Evolutionary conservation across 192 early-diverging fungal genomes (phyloP).

Genomic region (Obelidium mucronatum): DNA sequence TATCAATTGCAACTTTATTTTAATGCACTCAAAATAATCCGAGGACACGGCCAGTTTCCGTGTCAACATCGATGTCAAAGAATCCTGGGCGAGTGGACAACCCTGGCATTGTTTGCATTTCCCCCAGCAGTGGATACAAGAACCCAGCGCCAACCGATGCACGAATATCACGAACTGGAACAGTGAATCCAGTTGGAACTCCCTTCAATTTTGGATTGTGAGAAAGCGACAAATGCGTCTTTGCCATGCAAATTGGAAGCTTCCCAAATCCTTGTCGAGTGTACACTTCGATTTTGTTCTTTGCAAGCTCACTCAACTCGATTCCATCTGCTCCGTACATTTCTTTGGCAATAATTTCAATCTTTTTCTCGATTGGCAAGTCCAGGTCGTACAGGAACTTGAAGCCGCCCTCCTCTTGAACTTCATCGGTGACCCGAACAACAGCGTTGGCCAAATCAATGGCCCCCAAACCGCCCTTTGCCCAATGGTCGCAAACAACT

Average conservation of each 20-base stretch:
- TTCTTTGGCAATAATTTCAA: conserved; percentile 88
- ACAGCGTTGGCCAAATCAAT: conserved; percentile 88
- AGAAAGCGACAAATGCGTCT: conserved; percentile 94
- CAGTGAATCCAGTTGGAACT: conserved; percentile 87
- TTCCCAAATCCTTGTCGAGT: conserved; percentile 85
- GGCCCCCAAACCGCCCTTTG: conserved; percentile 90
- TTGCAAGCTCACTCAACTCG: conserved; percentile 82
- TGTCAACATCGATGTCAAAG: conserved; percentile 94
- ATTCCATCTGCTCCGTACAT: conserved; percentile 97
- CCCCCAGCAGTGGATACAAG: conserved; percentile 93
- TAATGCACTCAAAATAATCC: conserved; percentile 82
- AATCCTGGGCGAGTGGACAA: conserved; percentile 94
- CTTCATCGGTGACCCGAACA: conserved; percentile 67
- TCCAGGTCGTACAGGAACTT: conserved; percentile 89
- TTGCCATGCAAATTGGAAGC: conserved; percentile 98
- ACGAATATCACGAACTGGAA: conserved; percentile 95
- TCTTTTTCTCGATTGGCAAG: conserved; percentile 85
- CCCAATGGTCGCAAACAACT: conserved; percentile 93
- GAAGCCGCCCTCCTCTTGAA: conserved; percentile 59
- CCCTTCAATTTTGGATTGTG: conserved; percentile 93
- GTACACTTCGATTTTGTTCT: conserved; percentile 88
- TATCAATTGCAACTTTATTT: too few relatives aligned
- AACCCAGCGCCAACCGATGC: conserved; percentile 97
- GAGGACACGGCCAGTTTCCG: conserved; percentile 80
- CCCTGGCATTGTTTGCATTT: conserved; percentile 99